Evolutionary conservation across 2,329 filamentous ascomycete species (phyloP), one percentile per base, ranked within the genome.

Genomic region (Venturia aucupariae): DNA sequence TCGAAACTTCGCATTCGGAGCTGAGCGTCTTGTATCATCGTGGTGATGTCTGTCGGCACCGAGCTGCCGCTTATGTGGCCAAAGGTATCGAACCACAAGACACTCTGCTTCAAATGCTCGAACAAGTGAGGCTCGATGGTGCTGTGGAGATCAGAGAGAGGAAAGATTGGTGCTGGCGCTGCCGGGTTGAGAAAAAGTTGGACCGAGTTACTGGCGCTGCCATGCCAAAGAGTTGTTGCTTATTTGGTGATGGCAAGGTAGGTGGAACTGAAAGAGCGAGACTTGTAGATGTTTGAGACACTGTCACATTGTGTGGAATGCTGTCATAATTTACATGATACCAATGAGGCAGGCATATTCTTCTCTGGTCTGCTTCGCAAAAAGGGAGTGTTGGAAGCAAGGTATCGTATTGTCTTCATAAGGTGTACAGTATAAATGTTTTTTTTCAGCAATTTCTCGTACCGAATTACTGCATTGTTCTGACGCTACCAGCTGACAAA

Each of bases 31-130:
- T 61, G 22, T 61, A 46, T 10, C 38, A 27, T 42, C 59, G 41
- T 42, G 59, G 59, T 7, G 35, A 41, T 41, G 41, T 61, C 38
- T 61, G 59, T 32, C 59, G 59, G n/a, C 59, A 61, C 41, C 59
- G 59, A 24, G 38, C 41, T 27, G 41, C 38, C 4, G 24, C n/a
- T 7, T 61, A 27, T 27, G n/a, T n/a, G 59, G 59, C 35, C 13
- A 46, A 42, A 32, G 41, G 38, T 10, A 22, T 46, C 8, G 22
- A 46, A 61, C 38, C 59, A 11, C 38, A 61, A 42, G 59, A 61
- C 2, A 42, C 59, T 15, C 38, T 41, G 24, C 41, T 41, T 7
- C n/a, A 46, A 13, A 61, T 41, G 59, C 59, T 61, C 22, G 38
- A 46, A 17, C 30, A 38, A 30, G 22, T 61, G 13, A 27, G 59